Evolutionary conservation across 495 filamentous ascomycete genomes (phyloP).

Genomic region (Chlorociboria aeruginascens): DNA sequence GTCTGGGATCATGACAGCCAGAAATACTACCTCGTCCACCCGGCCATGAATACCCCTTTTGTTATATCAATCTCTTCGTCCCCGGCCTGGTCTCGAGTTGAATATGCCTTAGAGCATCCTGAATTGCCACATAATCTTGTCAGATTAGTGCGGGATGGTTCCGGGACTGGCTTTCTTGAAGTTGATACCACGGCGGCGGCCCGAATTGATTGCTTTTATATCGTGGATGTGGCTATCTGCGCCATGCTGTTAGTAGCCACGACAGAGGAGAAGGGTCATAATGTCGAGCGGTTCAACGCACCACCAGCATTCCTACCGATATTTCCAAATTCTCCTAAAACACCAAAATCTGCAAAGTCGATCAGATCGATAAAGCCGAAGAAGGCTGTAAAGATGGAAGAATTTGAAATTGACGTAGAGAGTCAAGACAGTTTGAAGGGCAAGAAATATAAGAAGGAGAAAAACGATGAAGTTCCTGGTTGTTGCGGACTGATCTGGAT

Average conservation of each 20-base stretch:
- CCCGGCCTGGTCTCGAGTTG: slow-evolving; percentile 41
- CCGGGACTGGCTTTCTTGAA: slow-evolving; percentile 38
- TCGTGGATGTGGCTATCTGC: slow-evolving; percentile 62
- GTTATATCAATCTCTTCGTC: slow-evolving; percentile 36
- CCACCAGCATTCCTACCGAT: slow-evolving; percentile 26
- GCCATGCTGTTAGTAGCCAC: slow-evolving; percentile 59
- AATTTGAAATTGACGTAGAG: slow-evolving; percentile 45
- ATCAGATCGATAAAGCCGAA: slow-evolving; percentile 23
- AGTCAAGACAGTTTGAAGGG: slow-evolving; percentile 35
- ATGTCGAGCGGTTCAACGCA: slow-evolving; percentile 39
- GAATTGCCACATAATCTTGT: slow-evolving; percentile 40
- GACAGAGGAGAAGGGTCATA: slow-evolving; percentile 38
- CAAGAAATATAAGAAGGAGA: slow-evolving; percentile 19
- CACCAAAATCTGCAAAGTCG: neutral
- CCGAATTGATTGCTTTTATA: slow-evolving; percentile 49
- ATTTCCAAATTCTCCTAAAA: neutral
- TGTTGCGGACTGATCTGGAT: slow-evolving; percentile 22
- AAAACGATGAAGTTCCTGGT: slow-evolving; percentile 16
- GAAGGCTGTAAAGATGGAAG: slow-evolving; percentile 30
- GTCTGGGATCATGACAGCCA: slow-evolving; percentile 52
- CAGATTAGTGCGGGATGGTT: slow-evolving; percentile 37
- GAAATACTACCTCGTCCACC: slow-evolving; percentile 63
- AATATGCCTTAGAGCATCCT: slow-evolving; percentile 51
- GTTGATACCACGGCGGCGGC: slow-evolving; percentile 38
- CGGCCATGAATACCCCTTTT: slow-evolving; percentile 47